Base-by-base conservation (phyloP, 1,284 basidiomycete genomes). In the Pseudozyma tsukubaensis region DNA sequence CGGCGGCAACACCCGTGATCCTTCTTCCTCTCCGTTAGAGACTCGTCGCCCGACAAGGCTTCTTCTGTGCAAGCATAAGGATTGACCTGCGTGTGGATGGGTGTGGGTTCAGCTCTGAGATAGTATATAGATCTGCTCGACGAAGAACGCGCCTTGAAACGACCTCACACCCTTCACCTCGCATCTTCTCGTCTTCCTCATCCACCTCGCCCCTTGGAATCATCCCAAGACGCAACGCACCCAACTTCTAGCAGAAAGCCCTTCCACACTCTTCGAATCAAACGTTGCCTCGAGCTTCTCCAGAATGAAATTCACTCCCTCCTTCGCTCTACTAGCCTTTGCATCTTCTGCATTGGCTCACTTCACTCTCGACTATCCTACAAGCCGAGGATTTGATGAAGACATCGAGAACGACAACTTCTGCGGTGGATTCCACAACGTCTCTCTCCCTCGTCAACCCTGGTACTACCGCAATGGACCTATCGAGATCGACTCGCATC, bases 341-440 rank as follows among this genome's bases (percentile, higher is more conserved):
- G 53, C 58, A 24, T 63, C 57, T 0, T 42, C 64, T 4, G 45
- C 58, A 7, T 9, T 34, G 6, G 64, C 64, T 5, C 70, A 72
- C 54, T 72, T 72, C 43, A 68, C 70, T 11, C 60, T 72, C 35
- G 70, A 72, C 57, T 68, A 59, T 34, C 70, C 70, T 0, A 36
- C 32, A 24, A 62, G 59, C 2, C 72, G 64, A 24, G 69, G 74
- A 0, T 76, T 76, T 32, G 62, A 76, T 56, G 74, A 76, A 50
- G 74, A 76, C 39, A 45, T 56, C 18, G 74, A 76, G 50, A 19
- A 14, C 8, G 32, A 74, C 21, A 56, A 61, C 19, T 72, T 72
- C 43, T 77, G 75, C 57, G 75, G 75, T 10, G 75, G 75, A 36
- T 77, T 74, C 37, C 34, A n/a, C 24, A 60, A 66, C 49, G 47